phyloP scores from a whole-genome alignment of 495 filamentous ascomycete genomes.

The Talaromyces nanjingensis region DNA sequence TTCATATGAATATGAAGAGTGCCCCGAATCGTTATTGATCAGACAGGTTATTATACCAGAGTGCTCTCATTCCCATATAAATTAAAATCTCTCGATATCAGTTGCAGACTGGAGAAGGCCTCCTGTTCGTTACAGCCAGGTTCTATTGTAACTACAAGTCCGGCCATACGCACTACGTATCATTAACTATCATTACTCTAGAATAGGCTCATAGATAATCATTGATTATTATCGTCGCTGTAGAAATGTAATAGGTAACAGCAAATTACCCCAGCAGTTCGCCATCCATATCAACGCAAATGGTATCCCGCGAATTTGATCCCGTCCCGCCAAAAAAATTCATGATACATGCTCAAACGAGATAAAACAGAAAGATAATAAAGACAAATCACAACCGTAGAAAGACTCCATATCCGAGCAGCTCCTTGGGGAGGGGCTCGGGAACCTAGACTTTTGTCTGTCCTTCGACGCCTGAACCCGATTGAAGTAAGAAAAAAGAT shows the following conservation, averaged over 20 bases:
- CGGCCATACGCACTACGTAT: no score
- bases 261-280: background rate
- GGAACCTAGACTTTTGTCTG: conserved; percentile 1
- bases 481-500: background rate
- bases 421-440: background rate
- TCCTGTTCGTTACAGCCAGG: no score
- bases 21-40: no score
- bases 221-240: background rate
- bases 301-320: conserved; percentile 2
- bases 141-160: no score
- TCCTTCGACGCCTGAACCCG: background rate
- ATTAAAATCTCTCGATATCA: no score
- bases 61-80: no score
- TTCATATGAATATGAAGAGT: no score
- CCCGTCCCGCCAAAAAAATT: conserved; percentile 10
- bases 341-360: conserved; percentile 7
- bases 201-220: background rate
- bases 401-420: background rate
- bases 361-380: background rate
- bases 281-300: conserved; percentile 9
- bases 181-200: no score
- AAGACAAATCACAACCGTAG: background rate
- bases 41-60: no score
- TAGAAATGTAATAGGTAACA: background rate
- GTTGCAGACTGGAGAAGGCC: no score